These are phyloP conservation scores for Gillenia trifoliata DNA, from an alignment of 306 rosid genomes.

Conservation along the genomic window DNA sequence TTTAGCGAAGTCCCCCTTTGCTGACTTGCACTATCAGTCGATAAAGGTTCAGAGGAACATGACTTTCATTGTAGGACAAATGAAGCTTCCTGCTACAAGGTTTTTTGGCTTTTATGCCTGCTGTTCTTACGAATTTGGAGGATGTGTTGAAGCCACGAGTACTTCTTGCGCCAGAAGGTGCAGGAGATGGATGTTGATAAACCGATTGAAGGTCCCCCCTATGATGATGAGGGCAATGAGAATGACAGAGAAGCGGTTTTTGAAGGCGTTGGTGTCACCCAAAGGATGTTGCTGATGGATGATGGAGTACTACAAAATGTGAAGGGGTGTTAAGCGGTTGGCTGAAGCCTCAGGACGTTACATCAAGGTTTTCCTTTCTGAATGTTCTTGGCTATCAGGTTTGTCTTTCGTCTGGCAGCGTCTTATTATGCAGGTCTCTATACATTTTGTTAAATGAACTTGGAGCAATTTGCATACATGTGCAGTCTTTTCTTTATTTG, in stretches of 20 bases:
- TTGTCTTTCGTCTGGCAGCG: not conserved
- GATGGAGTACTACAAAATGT: slow-evolving; percentile 49
- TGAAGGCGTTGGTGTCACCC: slow-evolving; percentile 42
- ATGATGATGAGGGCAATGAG: slow-evolving; percentile 39
- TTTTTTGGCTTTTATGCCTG: slow-evolving; percentile 44
- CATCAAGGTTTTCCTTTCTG: slow-evolving; percentile 63
- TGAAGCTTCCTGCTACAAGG: slow-evolving; percentile 62
- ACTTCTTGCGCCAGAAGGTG: slow-evolving; percentile 46
- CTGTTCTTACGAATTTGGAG: slow-evolving; percentile 57
- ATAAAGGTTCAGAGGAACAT: slow-evolving; percentile 87
- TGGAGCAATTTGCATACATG: too few species aligned
- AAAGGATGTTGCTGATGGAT: slow-evolving; percentile 52
- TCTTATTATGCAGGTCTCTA: too few species aligned
- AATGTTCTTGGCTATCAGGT: slow-evolving; percentile 13
- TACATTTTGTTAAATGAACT: too few species aligned
- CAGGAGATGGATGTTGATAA: slow-evolving; percentile 42
- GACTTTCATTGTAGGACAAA: slow-evolving; percentile 62
- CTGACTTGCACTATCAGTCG: slow-evolving; percentile 62
- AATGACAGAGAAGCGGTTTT: slow-evolving; percentile 66
- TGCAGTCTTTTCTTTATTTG: too few species aligned
- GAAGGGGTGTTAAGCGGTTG: slow-evolving; percentile 53
- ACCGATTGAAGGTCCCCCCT: slow-evolving; percentile 19
- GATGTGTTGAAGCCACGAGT: slow-evolving; percentile 59
- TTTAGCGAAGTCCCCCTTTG: slow-evolving; percentile 46
- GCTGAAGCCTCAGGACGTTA: slow-evolving; percentile 47